Percentiles rank a stretch among this genome's conserved stretches.
Conservation (phyloP, 768 basidiomycete species). For the Termitomyces sp. region DNA sequence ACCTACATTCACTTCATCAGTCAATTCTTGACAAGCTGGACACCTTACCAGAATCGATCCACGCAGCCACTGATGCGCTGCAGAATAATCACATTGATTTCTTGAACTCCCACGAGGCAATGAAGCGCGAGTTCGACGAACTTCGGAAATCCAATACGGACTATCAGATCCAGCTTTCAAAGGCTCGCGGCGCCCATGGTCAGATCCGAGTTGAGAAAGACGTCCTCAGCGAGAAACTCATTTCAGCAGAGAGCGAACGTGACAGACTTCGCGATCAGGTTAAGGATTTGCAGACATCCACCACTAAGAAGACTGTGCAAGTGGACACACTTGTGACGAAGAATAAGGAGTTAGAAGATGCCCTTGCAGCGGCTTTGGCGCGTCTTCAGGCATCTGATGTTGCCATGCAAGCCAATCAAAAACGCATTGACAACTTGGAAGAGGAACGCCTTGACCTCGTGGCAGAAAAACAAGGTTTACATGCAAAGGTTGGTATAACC, state of each 20-base stretch:
- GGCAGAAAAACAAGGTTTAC: slow-evolving; percentile 52
- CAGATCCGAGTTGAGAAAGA: slow-evolving; percentile 84
- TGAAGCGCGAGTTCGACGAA: slow-evolving; percentile 65
- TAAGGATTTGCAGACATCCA: slow-evolving; percentile 45
- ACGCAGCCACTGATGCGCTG: slow-evolving; percentile 45
- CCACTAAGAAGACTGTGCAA: slow-evolving; percentile 39
- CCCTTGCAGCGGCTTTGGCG: slow-evolving; percentile 65
- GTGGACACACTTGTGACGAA: slow-evolving; percentile 39
- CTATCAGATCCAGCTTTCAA: slow-evolving; percentile 65
- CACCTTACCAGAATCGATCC: slow-evolving; percentile 54
- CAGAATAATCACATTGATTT: slow-evolving; percentile 62
- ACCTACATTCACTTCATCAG: slow-evolving; percentile 45
- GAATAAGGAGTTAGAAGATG: slow-evolving; percentile 64
- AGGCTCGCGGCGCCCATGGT: slow-evolving; percentile 72
- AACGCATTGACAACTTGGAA: slow-evolving; percentile 59
- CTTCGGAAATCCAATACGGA: slow-evolving; percentile 63
- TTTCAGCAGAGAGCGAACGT: slow-evolving; percentile 56
- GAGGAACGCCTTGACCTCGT: slow-evolving; percentile 46
- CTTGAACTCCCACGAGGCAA: slow-evolving; percentile 46
- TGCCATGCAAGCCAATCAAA: slow-evolving; percentile 50
- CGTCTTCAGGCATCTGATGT: slow-evolving; percentile 72
- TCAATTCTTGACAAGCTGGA: slow-evolving; percentile 48
- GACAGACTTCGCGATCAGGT: slow-evolving; percentile 52
- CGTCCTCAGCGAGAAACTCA: slow-evolving; percentile 55
- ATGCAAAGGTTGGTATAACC: slow-evolving; percentile 47